Evolutionary conservation across 306 rosid species (phyloP), one percentile per base, ranked within the genome.

Genomic region (Castanospermum australe): DNA sequence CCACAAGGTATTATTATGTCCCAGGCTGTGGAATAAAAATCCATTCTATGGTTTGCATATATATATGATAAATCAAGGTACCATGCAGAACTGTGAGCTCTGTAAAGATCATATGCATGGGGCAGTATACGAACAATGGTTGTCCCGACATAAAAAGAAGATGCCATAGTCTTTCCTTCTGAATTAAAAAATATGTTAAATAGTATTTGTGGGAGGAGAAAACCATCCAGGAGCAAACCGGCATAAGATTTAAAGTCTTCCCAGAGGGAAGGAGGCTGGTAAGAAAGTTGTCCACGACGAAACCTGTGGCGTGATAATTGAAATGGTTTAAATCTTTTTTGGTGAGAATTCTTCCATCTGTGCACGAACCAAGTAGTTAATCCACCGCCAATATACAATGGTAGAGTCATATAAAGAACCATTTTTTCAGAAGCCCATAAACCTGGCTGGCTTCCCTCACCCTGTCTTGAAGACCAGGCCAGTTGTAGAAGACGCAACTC

Each of bases 51-150:
- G 81, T 81, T 88, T 33, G 97, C 98, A 67, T 91, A 94, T 54
- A 92, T 88, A 69, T 83, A 89, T 0, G 97, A 84, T 39, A 86
- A 78, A 77, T 85, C 89, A 25, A 92, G 90, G 84, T 82, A 81
- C 89, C 88, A 79, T 25, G 89, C 64, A 62, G 86, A 75, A 56
- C 83, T 79, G 75, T 75, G 98, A 79, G 89, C 89, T 81, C 97
- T 81, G 87, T 84, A 92, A 36, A 94, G 92, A 86, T 94, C 97
- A 54, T 92, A 94, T 13, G 95, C 97, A 87, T 91, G 99, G 73
- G 97, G 97, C 65, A 92, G 77, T 75, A 91, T 87, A 4, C 89
- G 95, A 74, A 92, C 88, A 83, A 86, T 15, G 71, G 95, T 92
- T 54, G 91, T 84, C 79, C 99, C 97, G 10, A 76, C 14, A 67